Percentiles rank a stretch among this genome's conserved stretches.
phyloP scores from a whole-genome alignment of 257 asterid species.

The Fraxinus quadrangulata region DNA sequence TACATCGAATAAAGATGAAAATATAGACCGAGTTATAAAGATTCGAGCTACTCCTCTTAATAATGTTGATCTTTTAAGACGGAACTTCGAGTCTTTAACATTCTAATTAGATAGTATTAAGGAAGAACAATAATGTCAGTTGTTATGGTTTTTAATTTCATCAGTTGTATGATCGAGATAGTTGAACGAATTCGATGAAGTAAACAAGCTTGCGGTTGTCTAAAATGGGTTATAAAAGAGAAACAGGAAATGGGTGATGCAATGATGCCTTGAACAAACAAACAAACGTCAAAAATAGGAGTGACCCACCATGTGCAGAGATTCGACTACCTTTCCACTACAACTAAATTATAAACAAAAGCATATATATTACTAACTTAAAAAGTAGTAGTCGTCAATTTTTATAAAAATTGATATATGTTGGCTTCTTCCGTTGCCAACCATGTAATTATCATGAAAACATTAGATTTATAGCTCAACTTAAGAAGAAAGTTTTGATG shows the following conservation, averaged over 20 bases:
- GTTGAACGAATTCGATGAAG: background rate
- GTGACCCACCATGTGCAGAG: constrained; percentile 10
- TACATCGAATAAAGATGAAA: no score
- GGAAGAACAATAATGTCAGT: background rate
- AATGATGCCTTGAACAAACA: background rate
- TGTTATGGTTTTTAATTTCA: no score
- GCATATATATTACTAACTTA: background rate
- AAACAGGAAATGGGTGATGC: background rate
- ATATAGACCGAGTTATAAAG: no score
- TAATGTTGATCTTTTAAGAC: no score
- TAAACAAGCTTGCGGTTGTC: background rate
- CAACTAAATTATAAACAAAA: background rate
- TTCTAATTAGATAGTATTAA: no score
- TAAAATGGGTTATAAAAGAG: background rate
- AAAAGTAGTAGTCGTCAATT: background rate
- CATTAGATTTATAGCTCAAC: background rate
- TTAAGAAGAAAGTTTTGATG: background rate
- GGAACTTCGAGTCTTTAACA: no score
- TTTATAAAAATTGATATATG: background rate
- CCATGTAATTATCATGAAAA: background rate
- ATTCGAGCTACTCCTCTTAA: no score
- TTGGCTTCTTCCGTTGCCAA: background rate
- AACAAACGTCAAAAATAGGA: background rate
- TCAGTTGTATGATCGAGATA: background rate
- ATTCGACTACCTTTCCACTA: background rate